A percentile compares a stretch with the other conserved stretches of the same genome.
Evolutionary conservation across 352 stramenopile genomes (phyloP).

Genomic region (Pythium oligandrum): DNA sequence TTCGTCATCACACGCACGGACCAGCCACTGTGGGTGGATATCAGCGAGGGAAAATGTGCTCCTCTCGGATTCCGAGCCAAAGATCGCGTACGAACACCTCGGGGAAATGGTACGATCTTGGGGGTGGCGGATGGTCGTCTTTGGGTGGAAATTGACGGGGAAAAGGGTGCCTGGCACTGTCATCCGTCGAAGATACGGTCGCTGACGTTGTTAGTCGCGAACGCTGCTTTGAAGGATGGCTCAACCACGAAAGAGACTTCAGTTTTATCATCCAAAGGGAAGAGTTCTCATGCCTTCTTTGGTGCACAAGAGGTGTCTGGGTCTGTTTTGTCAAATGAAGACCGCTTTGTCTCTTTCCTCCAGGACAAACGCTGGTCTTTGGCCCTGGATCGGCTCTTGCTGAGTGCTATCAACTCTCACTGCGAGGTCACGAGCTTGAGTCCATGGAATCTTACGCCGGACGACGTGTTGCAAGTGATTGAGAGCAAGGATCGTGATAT

Average conservation of each 20-base stretch:
- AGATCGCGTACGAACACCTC: constrained; percentile 63
- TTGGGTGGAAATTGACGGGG: constrained; percentile 80
- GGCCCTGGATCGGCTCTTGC: constrained; percentile 31
- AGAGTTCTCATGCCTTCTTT: constrained; percentile 14
- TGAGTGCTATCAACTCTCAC: constrained; percentile 41
- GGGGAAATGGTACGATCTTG: constrained; percentile 68
- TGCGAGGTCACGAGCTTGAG: constrained; percentile 46
- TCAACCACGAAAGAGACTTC: not conserved
- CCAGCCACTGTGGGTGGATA: constrained; percentile 66
- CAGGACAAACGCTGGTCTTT: constrained; percentile 39
- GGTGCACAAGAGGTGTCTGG: not conserved
- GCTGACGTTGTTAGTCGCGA: constrained; percentile 20
- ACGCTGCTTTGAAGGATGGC: not conserved
- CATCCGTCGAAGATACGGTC: constrained; percentile 58
- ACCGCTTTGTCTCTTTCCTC: constrained; percentile 7
- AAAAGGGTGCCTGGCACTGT: constrained; percentile 76
- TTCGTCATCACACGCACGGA: constrained; percentile 58
- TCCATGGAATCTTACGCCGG: constrained; percentile 58
- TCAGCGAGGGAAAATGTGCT: constrained; percentile 27
- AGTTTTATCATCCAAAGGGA: constrained; percentile 7
- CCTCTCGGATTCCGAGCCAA: constrained; percentile 45
- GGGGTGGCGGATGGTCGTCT: constrained; percentile 53
- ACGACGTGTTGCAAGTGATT: constrained; percentile 29
- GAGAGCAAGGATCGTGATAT: constrained; percentile 16
- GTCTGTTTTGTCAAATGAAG: not conserved